phyloP scores from a whole-genome alignment of 768 basidiomycete genomes.

The Pleurotus giganteus region DNA sequence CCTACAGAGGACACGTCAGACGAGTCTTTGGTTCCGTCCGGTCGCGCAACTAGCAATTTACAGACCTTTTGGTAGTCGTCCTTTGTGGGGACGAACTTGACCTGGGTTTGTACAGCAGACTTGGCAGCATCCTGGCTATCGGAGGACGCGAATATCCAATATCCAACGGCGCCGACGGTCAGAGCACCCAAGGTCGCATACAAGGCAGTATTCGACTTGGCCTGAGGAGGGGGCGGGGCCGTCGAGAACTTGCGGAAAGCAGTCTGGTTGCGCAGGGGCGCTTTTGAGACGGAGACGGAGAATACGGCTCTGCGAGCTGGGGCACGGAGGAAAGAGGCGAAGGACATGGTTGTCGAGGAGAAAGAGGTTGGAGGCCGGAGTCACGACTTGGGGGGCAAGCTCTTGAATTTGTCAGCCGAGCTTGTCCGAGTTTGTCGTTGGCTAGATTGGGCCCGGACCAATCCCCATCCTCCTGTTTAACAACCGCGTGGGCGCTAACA shows the following conservation, averaged over 20 bases:
- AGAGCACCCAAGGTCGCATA: constrained; percentile 62
- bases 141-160: constrained; percentile 46
- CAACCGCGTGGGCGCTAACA: constrained; percentile 6
- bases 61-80: constrained; percentile 88
- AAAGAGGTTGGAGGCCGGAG: background rate
- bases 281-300: constrained; percentile 27
- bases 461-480: constrained; percentile 7
- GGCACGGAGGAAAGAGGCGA: constrained; percentile 46
- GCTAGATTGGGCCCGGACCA: constrained; percentile 1
- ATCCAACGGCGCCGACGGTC: constrained; percentile 59
- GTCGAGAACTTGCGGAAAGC: constrained; percentile 64
- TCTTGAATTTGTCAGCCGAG: constrained; percentile 12
- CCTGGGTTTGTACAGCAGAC: constrained; percentile 57
- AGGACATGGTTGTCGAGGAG: constrained; percentile 46
- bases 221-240: constrained; percentile 42
- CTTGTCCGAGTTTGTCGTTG: background rate
- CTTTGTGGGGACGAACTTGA: constrained; percentile 72
- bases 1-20: constrained; percentile 37
- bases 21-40: background rate
- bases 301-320: constrained; percentile 45
- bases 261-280: constrained; percentile 30
- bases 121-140: constrained; percentile 56
- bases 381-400: background rate
- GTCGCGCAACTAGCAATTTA: background rate
- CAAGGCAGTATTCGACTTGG: constrained; percentile 55